Conservation (phyloP, 345 rosid species). For the Salix brachista region DNA sequence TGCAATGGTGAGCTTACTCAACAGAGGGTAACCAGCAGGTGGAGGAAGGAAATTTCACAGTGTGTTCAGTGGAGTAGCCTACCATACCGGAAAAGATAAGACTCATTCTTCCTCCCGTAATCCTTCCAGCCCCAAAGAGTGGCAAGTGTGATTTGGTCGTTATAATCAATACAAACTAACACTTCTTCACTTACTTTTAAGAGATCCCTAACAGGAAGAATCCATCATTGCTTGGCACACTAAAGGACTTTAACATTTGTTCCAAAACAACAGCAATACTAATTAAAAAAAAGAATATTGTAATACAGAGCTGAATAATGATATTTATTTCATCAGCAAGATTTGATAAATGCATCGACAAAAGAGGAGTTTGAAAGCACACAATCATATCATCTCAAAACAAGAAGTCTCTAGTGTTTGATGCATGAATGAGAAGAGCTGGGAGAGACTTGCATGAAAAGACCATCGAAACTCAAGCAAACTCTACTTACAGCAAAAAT, state of each 20-base stretch:
- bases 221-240: slow-evolving; percentile 3
- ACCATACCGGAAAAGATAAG: background rate
- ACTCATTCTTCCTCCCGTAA: background rate
- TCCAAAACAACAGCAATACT: background rate
- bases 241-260: background rate
- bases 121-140: background rate
- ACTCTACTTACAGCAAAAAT: background rate
- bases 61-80: background rate
- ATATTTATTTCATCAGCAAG: background rate
- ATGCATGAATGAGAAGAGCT: background rate
- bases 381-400: background rate
- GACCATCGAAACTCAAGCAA: background rate
- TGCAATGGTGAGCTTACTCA: background rate
- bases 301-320: background rate
- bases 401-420: background rate
- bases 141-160: background rate
- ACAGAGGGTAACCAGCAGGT: background rate
- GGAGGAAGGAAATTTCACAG: background rate
- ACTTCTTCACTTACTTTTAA: slow-evolving; percentile 2
- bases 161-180: background rate
- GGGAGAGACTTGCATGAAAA: background rate
- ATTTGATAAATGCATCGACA: background rate
- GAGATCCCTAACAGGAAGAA: background rate
- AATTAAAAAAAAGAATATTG: background rate
- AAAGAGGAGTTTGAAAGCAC: background rate